Percentiles rank a stretch among this genome's conserved stretches.
phyloP scores from a whole-genome alignment of 768 basidiomycete species.

The Lentinula sp. region DNA sequence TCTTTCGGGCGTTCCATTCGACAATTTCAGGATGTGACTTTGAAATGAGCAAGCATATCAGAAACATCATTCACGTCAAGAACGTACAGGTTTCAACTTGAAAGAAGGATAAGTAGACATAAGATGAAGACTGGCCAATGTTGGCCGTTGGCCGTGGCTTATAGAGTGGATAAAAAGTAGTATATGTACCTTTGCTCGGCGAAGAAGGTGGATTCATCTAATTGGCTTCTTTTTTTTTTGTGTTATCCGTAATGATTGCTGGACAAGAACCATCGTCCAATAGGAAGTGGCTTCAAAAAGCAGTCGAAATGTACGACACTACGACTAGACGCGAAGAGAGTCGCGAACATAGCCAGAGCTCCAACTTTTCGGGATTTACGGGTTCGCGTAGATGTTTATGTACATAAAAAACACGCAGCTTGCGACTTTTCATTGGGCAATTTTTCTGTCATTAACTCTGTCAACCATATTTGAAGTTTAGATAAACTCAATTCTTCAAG shows the following conservation, averaged over 20 bases:
- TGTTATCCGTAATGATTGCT: background rate
- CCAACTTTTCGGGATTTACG: too few relatives aligned
- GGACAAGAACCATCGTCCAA: background rate
- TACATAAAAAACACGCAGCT: too few relatives aligned
- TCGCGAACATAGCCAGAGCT: too few relatives aligned
- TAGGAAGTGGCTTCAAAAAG: too few relatives aligned
- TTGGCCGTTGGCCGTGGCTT: background rate
- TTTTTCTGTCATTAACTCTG: too few relatives aligned
- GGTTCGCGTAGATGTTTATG: too few relatives aligned
- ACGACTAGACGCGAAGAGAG: too few relatives aligned
- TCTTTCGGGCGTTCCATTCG: background rate
- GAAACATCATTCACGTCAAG: background rate
- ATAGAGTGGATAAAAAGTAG: background rate
- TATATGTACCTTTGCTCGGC: background rate
- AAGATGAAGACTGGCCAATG: background rate
- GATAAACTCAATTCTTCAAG: too few relatives aligned
- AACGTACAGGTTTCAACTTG: background rate
- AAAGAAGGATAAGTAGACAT: background rate
- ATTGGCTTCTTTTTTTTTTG: background rate
- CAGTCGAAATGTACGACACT: too few relatives aligned
- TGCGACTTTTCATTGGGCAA: too few relatives aligned
- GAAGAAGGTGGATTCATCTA: background rate
- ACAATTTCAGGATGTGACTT: background rate
- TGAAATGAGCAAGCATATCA: background rate
- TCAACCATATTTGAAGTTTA: too few relatives aligned